Evolutionary conservation across 257 asterid species (phyloP).

Genomic region (Perilla frutescens): DNA sequence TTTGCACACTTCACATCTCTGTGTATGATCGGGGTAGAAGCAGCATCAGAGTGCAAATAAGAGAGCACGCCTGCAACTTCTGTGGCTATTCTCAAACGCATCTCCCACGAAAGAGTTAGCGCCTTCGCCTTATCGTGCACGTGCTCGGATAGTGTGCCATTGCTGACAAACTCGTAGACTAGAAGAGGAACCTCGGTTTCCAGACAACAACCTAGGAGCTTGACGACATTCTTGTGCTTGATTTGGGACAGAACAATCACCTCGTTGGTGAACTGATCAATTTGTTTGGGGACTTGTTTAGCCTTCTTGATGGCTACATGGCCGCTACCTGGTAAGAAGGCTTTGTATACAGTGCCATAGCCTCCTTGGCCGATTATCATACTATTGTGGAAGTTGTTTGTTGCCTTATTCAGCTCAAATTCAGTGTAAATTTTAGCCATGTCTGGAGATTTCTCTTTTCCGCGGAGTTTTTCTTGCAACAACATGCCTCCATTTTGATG

Average conservation of each 20-base stretch:
- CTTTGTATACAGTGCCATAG: slow-evolving; percentile 35
- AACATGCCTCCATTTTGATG: slow-evolving; percentile 28
- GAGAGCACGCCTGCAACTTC: slow-evolving; percentile 44
- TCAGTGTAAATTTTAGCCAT: background rate
- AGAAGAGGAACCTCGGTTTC: slow-evolving; percentile 43
- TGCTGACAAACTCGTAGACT: slow-evolving; percentile 39
- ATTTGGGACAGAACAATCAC: slow-evolving; percentile 43
- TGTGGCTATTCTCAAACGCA: slow-evolving; percentile 38
- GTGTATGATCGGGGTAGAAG: slow-evolving; percentile 48
- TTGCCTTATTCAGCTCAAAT: slow-evolving; percentile 6
- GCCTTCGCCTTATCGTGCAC: slow-evolving; percentile 1
- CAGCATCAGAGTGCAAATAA: slow-evolving; percentile 36
- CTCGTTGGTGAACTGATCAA: slow-evolving; percentile 44
- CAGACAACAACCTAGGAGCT: slow-evolving; percentile 49
- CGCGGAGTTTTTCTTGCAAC: slow-evolving; percentile 29
- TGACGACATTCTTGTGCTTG: slow-evolving; percentile 42
- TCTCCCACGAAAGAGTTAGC: slow-evolving; percentile 32
- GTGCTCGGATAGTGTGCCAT: slow-evolving; percentile 20
- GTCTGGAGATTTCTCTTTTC: background rate
- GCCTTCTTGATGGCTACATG: slow-evolving; percentile 39
- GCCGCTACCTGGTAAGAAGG: background rate
- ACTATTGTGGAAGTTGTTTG: background rate
- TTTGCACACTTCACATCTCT: slow-evolving; percentile 46
- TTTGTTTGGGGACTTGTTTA: slow-evolving; percentile 23
- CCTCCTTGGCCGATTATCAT: slow-evolving; percentile 19